Evolutionary conservation across 139 green algal species (phyloP).

Genomic region (Coelastrella sp.): DNA sequence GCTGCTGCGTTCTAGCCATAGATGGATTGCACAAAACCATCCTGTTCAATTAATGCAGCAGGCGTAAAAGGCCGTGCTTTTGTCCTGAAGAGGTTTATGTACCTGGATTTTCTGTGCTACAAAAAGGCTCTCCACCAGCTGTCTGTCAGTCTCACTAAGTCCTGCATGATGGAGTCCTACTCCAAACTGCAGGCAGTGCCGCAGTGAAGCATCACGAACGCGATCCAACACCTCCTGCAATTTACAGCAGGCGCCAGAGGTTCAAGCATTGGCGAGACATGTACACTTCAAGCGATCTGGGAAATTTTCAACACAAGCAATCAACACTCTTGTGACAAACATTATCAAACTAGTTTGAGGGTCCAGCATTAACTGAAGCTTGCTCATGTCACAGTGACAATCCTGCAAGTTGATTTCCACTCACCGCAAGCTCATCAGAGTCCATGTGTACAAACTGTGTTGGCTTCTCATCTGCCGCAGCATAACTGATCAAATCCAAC

Average conservation of each 20-base stretch:
- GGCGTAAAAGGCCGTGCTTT: no score
- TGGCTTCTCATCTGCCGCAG: constrained; percentile 90
- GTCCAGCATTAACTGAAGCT: neutral
- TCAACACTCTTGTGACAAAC: no score
- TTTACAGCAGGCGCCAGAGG: neutral
- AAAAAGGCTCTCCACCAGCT: constrained; percentile 91
- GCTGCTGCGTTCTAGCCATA: no score
- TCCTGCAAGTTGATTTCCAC: no score
- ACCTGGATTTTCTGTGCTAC: constrained; percentile 93
- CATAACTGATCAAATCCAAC: constrained; percentile 95
- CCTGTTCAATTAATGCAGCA: no score
- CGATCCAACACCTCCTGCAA: constrained; percentile 51
- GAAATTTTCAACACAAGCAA: no score
- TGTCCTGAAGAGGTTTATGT: no score
- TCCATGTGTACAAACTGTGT: constrained; percentile 85
- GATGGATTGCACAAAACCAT: no score
- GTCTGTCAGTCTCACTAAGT: constrained; percentile 85
- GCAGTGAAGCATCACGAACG: constrained; percentile 66
- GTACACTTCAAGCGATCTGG: neutral
- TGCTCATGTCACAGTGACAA: neutral
- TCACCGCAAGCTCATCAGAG: constrained; percentile 75
- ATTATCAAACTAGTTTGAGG: no score
- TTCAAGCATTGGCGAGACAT: neutral
- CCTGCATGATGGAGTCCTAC: constrained; percentile 98
- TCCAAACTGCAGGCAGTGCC: constrained; percentile 84